These are phyloP conservation scores for Lyophyllum semitale DNA, from an alignment of 768 basidiomycete genomes.

Conservation along the genomic window DNA sequence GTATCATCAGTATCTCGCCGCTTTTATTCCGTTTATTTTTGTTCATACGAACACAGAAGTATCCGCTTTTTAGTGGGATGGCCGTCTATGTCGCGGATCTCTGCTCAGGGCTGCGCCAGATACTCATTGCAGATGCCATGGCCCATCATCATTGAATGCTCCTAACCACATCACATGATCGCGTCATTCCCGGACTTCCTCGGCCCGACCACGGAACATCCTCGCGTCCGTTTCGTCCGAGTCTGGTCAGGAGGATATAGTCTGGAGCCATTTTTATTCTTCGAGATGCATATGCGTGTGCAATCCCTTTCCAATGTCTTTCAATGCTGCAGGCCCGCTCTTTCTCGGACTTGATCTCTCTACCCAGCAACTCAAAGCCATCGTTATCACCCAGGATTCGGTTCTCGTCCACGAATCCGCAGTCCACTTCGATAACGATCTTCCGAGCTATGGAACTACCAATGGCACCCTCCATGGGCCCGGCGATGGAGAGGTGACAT, in stretches of 20 bases:
- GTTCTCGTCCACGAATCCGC: conserved; percentile 66
- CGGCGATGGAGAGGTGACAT: conserved; percentile 71
- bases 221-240: too few species aligned
- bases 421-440: conserved; percentile 80
- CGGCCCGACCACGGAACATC: background rate
- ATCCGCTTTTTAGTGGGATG: too few species aligned
- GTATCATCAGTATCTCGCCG: background rate
- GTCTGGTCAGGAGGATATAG: too few species aligned
- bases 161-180: background rate
- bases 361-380: conserved; percentile 83
- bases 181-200: background rate
- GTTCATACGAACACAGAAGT: background rate
- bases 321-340: conserved; percentile 19
- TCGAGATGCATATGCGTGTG: too few species aligned
- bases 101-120: too few species aligned
- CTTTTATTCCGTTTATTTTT: background rate
- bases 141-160: too few species aligned
- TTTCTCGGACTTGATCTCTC: conserved; percentile 88
- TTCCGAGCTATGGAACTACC: conserved; percentile 65
- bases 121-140: too few species aligned
- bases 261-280: too few species aligned
- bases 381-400: conserved; percentile 60
- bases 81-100: too few species aligned
- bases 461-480: conserved; percentile 70
- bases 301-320: conserved; percentile 11